Evolutionary conservation across 192 early-diverging fungal species (phyloP), one percentile per base, ranked within the genome.

Genomic region (Thoreauomyces humboldtii): DNA sequence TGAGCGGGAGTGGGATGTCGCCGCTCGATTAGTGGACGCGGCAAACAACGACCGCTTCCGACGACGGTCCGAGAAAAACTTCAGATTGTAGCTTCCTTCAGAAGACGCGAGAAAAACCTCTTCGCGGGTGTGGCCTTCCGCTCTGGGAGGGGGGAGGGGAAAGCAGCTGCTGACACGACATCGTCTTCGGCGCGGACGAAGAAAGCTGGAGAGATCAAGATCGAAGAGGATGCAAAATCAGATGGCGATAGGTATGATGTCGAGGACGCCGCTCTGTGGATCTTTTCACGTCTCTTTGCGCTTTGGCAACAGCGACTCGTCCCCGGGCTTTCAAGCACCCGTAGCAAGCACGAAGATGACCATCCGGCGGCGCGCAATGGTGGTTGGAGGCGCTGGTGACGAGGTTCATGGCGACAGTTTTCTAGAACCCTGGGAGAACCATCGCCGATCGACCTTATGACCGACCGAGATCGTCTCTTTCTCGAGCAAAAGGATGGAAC

Each of bases 311-410:
- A 58, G 56, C 15, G 56, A 33, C 35, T 58, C 45, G 11, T 62
- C 60, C 1, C 24, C 50, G 25, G 60, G 60, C 1, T 62, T 46
- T 9, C 44, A 62, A 50, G 60, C 44, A 32, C 60, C 60, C 2
- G 41, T 43, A 17, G 24, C 60, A 22, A 62, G 60, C 41, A 62
- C 19, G 24, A 35, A 27, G 15, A 62, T 62, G 60, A 62, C 60
- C 4, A 46, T 46, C 5, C 34, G 60, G 41, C 60, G 50, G 14
- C 60, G 42, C 6, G 60, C 60, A 11, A 52, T 48, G 44, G 32
- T 47, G 15, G 60, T 21, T 33, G 28, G 15, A 33, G 60, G 50
- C 31, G n/a, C 28, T 11, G 60, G 46, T 34, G 60, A 62, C 27
- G 32, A 33, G 24, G 21, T 35, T 22, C 19, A 19, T 7, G 60